phyloP scores from a whole-genome alignment of 2,329 filamentous ascomycete genomes.

The Ophiocordyceps camponoti-rufipedis region DNA sequence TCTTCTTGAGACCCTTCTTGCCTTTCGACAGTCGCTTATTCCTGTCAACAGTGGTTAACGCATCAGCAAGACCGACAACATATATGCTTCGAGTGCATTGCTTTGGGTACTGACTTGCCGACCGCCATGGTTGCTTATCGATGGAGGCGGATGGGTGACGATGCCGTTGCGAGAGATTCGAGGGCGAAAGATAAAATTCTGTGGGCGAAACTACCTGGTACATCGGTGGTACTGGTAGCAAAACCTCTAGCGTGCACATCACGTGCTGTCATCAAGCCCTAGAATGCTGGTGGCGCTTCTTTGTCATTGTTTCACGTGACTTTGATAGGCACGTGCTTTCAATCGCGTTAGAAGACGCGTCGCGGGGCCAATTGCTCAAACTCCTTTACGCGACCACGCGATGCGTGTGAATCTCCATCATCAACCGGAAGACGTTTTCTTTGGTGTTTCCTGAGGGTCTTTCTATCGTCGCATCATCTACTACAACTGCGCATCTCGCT shows the following conservation, averaged over 20 bases:
- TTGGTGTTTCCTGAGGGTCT: not conserved
- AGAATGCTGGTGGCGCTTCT: not conserved
- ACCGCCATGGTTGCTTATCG: conserved; percentile 40
- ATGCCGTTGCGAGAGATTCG: conserved; percentile 11
- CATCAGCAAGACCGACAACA: not conserved
- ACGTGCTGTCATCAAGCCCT: not conserved
- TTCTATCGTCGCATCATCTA: not conserved
- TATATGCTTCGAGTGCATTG: not conserved
- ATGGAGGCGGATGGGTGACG: conserved; percentile 21
- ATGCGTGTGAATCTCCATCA: not conserved
- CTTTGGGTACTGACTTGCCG: conserved; percentile 34
- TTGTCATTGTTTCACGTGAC: not conserved
- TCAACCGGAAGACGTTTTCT: not conserved
- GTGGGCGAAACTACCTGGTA: not conserved
- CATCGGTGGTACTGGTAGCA: not conserved
- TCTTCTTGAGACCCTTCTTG: conserved; percentile 99
- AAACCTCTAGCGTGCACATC: not conserved
- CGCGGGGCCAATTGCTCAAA: not conserved
- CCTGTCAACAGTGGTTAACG: conserved; percentile 26
- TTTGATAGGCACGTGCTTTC: too few species aligned
- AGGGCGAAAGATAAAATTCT: not conserved
- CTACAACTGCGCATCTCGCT: not conserved
- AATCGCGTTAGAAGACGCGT: not conserved
- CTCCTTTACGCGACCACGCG: not conserved
- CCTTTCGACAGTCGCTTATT: conserved; percentile 99